Evolutionary conservation across 2,329 filamentous ascomycete genomes (phyloP), one percentile per base, ranked within the genome.

Genomic region (Claviceps humidiphila): DNA sequence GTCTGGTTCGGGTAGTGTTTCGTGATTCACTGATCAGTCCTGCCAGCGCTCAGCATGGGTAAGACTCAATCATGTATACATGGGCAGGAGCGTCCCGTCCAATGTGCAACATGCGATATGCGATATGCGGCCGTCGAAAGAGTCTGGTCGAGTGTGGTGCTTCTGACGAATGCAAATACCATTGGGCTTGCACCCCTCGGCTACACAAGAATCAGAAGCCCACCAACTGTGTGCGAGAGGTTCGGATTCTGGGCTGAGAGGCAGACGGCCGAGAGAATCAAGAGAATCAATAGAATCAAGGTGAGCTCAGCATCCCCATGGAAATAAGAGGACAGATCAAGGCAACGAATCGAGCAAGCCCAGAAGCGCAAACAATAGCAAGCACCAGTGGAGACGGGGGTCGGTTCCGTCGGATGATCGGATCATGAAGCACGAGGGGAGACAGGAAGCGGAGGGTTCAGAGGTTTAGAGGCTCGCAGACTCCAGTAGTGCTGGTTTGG

Each of bases 371-470:
- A 22, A 49, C 41, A 53, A 53, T 46, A 41, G 51, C 42, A 46
- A 44, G 26, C 20, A 46, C 48, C 41, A 46, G 51, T 53, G 47
- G 51, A 45, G 51, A 53, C 41, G 41, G 40, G 47, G 40, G 47
- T 50, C 51, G 51, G 51, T 49, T 50, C 49, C 47, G 51, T 53
- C 51, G 51, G 51, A 50, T 53, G 51, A 41, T 34, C 51, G 26
- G 51, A 41, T 34, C 51, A 43, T 37, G 51, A 50, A 42, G 47
- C 47, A 53, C 34, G 47, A 44, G 41, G 41, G 42, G 30, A 53
- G 30, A 16, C 40, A 50, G 40, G 47, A 40, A n/a, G 41, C 22
- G 6, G 13, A 42, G 9, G 30, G 30, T 34, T 34, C 9, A 34
- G 30, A 34, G 9, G 24, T 24, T 34, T 11, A 34, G 30, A 34